Evolutionary conservation across 768 basidiomycete genomes (phyloP).

Genomic region (Naganishia vaughanmartiniae): DNA sequence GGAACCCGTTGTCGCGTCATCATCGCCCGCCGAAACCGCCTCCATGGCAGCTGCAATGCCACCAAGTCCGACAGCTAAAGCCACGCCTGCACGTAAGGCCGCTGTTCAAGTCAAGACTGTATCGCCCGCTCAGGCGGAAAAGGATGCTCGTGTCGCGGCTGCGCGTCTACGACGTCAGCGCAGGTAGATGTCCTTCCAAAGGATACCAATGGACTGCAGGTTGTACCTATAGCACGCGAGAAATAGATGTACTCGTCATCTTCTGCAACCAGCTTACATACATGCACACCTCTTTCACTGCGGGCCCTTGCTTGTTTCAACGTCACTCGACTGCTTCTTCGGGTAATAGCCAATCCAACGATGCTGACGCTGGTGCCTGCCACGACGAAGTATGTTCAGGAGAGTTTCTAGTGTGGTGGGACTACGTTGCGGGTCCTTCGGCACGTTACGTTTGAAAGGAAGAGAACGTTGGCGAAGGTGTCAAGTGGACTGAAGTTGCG

Average conservation of each 20-base stretch:
- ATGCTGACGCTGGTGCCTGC: too few species aligned
- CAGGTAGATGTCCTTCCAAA: not conserved
- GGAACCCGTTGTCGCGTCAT: not conserved
- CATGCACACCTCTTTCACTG: not conserved
- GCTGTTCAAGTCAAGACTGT: not conserved
- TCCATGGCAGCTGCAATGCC: not conserved
- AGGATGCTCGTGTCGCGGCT: conserved; percentile 31
- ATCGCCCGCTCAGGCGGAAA: conserved; percentile 25
- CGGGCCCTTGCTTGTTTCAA: not conserved
- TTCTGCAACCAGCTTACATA: not conserved
- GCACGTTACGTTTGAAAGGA: too few species aligned
- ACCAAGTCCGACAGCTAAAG: not conserved
- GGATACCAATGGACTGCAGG: not conserved
- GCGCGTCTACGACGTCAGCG: conserved; percentile 29
- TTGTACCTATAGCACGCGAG: not conserved
- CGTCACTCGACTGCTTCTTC: too few species aligned
- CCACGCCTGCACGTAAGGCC: not conserved
- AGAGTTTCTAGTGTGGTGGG: too few species aligned
- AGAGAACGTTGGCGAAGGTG: too few species aligned
- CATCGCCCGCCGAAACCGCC: not conserved
- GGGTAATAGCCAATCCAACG: too few species aligned
- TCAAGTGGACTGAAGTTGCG: too few species aligned
- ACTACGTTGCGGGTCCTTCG: too few species aligned
- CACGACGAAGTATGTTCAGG: too few species aligned
- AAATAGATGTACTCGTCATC: not conserved